A percentile compares a stretch with the other conserved stretches of the same genome.
Evolutionary conservation across 345 rosid species (phyloP).

Genomic region (Camelina hispida): DNA sequence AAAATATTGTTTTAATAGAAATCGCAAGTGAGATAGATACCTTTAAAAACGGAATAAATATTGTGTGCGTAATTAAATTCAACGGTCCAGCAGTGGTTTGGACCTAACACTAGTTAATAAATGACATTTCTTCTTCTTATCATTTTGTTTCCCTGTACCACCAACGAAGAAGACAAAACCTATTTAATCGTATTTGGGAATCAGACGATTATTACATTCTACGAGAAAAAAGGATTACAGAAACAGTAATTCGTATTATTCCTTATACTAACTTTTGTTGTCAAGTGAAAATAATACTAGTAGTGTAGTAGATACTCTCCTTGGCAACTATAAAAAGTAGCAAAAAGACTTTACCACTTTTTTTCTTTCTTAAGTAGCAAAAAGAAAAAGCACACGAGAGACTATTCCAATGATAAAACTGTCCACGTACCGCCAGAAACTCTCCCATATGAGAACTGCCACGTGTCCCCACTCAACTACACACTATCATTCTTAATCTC

Average conservation of each 20-base stretch:
- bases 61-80: background rate
- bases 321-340: background rate
- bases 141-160: background rate
- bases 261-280: background rate
- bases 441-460: conserved; percentile 28
- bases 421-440: conserved; percentile 40
- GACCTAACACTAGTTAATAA: conserved; percentile 2
- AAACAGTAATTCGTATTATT: background rate
- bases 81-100: conserved; percentile 17
- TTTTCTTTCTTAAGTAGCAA: background rate
- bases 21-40: no score
- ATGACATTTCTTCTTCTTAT: conserved; percentile 2
- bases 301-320: background rate
- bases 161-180: background rate
- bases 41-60: background rate
- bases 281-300: background rate
- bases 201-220: background rate
- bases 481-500: background rate
- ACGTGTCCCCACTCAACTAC: conserved; percentile 35
- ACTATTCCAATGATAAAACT: conserved; percentile 28
- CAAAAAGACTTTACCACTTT: conserved; percentile 6
- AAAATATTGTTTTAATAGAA: no score
- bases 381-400: background rate
- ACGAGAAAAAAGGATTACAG: background rate
- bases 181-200: background rate